These are phyloP conservation scores for Yamadazyma dendronema DNA, from an alignment of 1,139 yeast species.

Conservation along the genomic window DNA sequence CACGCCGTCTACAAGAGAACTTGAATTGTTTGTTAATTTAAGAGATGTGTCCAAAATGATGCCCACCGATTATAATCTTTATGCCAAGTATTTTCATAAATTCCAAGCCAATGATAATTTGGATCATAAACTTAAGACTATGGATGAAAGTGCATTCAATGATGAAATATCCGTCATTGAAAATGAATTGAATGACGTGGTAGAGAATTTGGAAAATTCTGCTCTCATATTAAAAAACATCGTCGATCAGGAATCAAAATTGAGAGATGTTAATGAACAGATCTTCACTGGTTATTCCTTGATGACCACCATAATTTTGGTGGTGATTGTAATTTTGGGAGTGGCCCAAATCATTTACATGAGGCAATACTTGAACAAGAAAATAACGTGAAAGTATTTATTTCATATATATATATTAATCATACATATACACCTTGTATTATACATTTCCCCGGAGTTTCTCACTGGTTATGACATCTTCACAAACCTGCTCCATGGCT, in stretches of 20 bases:
- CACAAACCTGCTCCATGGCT: slow-evolving; percentile 69
- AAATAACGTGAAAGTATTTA: slow-evolving; percentile 18
- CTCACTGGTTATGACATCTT: slow-evolving; percentile 69
- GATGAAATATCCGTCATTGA: slow-evolving; percentile 27
- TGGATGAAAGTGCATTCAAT: slow-evolving; percentile 36
- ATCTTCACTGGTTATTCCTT: slow-evolving; percentile 35
- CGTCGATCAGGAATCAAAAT: slow-evolving; percentile 32
- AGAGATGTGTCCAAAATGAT: slow-evolving; percentile 33
- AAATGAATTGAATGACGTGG: slow-evolving; percentile 31
- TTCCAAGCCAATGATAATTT: slow-evolving; percentile 15
- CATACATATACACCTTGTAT: not conserved
- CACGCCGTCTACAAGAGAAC: slow-evolving; percentile 29
- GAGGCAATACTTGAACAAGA: slow-evolving; percentile 27
- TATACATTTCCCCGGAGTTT: slow-evolving; percentile 62
- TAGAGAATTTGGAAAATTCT: slow-evolving; percentile 28
- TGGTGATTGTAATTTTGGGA: slow-evolving; percentile 30
- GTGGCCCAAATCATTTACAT: slow-evolving; percentile 29
- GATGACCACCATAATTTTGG: slow-evolving; percentile 25
- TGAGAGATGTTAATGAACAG: slow-evolving; percentile 41
- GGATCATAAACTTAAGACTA: slow-evolving; percentile 12
- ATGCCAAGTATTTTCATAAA: slow-evolving; percentile 33
- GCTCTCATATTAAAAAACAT: slow-evolving; percentile 27
- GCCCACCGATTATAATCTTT: slow-evolving; percentile 36
- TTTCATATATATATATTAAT: slow-evolving; percentile 1
- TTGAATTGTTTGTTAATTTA: slow-evolving; percentile 35